Evolutionary conservation across 768 basidiomycete species (phyloP).

Genomic region (Boletus pseudo-olivaceus): DNA sequence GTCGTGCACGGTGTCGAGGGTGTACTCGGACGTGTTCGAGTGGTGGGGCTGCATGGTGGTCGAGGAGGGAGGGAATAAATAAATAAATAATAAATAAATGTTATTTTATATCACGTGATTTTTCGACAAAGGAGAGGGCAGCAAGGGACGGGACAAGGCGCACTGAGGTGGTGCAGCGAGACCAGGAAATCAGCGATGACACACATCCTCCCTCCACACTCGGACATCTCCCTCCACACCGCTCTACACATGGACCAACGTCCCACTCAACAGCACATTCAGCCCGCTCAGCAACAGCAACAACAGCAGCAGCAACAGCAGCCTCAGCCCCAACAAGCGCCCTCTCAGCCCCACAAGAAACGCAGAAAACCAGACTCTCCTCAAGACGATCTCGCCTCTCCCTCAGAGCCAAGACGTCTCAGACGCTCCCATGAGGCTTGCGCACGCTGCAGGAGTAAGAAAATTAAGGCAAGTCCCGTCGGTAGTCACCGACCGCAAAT

Average conservation of each 20-base stretch:
- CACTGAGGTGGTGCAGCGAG: constrained; percentile 1
- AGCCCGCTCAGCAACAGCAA: constrained; percentile 33
- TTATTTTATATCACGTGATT: constrained; percentile 15
- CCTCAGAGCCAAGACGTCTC: constrained; percentile 74
- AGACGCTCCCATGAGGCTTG: constrained; percentile 90
- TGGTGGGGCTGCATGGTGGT: constrained; percentile 23
- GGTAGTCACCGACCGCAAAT: constrained; percentile 78
- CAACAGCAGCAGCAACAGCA: constrained; percentile 32
- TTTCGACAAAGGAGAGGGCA: constrained; percentile 21
- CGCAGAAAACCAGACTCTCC: constrained; percentile 56
- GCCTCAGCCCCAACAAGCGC: constrained; percentile 33
- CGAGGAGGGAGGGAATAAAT: background rate
- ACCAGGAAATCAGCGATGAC: constrained; percentile 36
- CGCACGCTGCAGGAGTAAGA: constrained; percentile 91
- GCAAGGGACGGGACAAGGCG: background rate
- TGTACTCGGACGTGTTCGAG: constrained; percentile 51
- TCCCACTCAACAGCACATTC: constrained; percentile 42
- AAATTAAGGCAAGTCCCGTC: constrained; percentile 85
- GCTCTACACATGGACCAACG: constrained; percentile 68
- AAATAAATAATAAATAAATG: constrained; percentile 4
- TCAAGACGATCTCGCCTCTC: constrained; percentile 50
- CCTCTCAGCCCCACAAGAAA: constrained; percentile 45
- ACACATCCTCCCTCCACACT: constrained; percentile 46
- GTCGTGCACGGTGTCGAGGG: constrained; percentile 55
- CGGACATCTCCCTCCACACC: constrained; percentile 53